phyloP scores from a whole-genome alignment of 306 rosid genomes.

The Vachellia pachyceras region DNA sequence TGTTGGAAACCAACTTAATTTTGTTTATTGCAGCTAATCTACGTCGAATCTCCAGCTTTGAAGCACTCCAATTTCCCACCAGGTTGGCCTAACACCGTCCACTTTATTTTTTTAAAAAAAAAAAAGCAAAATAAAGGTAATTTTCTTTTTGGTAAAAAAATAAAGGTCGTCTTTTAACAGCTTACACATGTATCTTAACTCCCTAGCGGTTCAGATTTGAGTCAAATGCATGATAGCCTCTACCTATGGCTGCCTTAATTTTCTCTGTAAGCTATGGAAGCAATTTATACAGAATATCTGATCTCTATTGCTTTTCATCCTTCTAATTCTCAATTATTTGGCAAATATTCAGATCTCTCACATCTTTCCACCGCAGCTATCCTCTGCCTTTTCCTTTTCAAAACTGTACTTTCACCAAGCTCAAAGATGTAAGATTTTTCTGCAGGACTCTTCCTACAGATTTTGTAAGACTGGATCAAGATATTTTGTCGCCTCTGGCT shows the following conservation, averaged over 20 bases:
- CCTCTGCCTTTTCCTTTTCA: constrained; percentile 27
- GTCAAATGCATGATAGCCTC: not conserved
- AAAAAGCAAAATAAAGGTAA: too few species aligned
- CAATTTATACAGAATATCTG: constrained; percentile 19
- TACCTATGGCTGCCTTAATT: not conserved
- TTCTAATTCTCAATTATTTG: not conserved
- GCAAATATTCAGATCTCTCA: constrained; percentile 13
- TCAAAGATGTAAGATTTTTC: constrained; percentile 17
- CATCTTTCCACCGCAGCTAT: constrained; percentile 4
- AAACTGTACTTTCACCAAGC: constrained; percentile 27
- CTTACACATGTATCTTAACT: not conserved
- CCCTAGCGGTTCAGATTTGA: constrained; percentile 20
- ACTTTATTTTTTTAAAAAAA: not conserved
- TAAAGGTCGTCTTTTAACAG: not conserved
- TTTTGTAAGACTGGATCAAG: constrained; percentile 96
- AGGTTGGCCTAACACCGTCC: constrained; percentile 56
- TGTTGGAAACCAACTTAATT: constrained; percentile 30
- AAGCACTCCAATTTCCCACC: constrained; percentile 74
- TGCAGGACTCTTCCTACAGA: constrained; percentile 70
- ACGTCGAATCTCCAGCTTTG: constrained; percentile 78
- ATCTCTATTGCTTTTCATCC: constrained; percentile 1
- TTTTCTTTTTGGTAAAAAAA: not conserved
- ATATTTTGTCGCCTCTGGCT: constrained; percentile 93
- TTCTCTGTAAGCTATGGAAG: constrained; percentile 15
- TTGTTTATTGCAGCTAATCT: constrained; percentile 69